A percentile compares a stretch with the other conserved stretches of the same genome.
These are phyloP conservation scores for Ogataea zsoltii DNA, from an alignment of 805 yeast species.

Conservation along the genomic window DNA sequence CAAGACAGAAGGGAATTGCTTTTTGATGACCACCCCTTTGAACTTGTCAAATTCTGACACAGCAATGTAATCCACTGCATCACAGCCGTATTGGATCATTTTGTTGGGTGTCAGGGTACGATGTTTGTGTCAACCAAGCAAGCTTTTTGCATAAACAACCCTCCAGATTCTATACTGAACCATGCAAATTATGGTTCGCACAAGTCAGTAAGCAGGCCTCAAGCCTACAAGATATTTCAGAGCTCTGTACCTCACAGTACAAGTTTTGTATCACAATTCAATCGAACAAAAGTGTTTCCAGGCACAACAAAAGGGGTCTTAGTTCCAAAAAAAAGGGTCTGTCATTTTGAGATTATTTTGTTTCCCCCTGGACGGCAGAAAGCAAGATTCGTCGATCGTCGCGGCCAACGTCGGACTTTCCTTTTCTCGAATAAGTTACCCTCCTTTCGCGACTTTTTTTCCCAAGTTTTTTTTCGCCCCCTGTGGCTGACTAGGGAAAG, in stretches of 20 bases:
- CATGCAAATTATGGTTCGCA: no score
- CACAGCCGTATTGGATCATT: constrained; percentile 1
- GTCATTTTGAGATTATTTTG: not conserved
- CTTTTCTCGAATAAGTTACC: constrained; percentile 5
- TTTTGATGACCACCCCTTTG: constrained; percentile 65
- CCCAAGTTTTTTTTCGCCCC: not conserved
- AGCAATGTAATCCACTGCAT: constrained; percentile 35
- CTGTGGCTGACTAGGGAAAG: not conserved
- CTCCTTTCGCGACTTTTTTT: not conserved
- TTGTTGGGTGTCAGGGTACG: no score
- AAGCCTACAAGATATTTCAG: not conserved
- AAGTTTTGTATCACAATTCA: no score
- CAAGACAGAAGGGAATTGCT: constrained; percentile 58
- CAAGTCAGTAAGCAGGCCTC: not conserved
- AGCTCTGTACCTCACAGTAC: not conserved
- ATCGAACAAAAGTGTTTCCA: no score
- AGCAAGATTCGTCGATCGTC: constrained; percentile 8
- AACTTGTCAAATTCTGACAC: constrained; percentile 81
- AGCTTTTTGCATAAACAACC: not conserved
- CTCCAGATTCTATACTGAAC: not conserved
- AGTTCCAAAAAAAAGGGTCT: not conserved
- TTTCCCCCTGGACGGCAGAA: not conserved
- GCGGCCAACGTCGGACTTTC: not conserved
- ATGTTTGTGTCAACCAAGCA: no score
- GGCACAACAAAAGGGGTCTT: no score